phyloP scores from a whole-genome alignment of 1,284 basidiomycete genomes.

The Tilletia indica region DNA sequence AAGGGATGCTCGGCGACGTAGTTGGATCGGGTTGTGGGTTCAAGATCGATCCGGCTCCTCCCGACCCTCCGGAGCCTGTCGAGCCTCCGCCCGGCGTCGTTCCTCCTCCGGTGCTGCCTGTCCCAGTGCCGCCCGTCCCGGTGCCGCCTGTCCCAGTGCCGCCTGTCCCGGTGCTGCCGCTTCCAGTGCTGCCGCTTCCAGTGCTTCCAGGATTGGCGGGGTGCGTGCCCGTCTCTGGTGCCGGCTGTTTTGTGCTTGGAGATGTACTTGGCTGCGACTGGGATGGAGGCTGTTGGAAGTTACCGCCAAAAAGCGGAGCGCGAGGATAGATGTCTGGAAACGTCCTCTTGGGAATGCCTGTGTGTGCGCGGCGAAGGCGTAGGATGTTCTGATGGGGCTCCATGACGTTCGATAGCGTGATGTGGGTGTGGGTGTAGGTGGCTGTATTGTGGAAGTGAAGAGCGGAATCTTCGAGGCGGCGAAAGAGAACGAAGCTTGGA shows the following conservation, averaged over 20 bases:
- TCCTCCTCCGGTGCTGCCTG: not conserved
- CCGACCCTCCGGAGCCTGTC: not conserved
- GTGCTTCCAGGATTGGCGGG: not conserved
- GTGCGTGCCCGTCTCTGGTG: conserved; percentile 20
- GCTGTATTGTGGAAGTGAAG: not conserved
- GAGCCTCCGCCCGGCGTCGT: not conserved
- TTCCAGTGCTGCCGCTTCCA: not conserved
- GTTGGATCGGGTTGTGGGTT: not conserved
- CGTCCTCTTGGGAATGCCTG: conserved; percentile 21
- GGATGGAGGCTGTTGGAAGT: too few species aligned
- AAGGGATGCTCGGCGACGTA: not conserved
- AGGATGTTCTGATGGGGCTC: not conserved
- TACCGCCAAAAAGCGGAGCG: too few species aligned
- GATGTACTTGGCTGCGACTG: too few species aligned
- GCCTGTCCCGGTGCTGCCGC: too few species aligned
- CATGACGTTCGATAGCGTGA: not conserved
- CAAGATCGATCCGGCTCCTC: not conserved
- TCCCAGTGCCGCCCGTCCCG: not conserved
- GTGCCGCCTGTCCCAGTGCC: conserved; percentile 13
- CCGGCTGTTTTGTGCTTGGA: too few species aligned
- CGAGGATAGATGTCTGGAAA: too few species aligned
- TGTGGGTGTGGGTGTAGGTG: not conserved
- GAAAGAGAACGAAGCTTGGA: not conserved
- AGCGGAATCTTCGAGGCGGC: not conserved
- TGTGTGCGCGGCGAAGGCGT: not conserved